Conservation (phyloP, 1,284 basidiomycete genomes). For the Rugosomyces carneus region DNA sequence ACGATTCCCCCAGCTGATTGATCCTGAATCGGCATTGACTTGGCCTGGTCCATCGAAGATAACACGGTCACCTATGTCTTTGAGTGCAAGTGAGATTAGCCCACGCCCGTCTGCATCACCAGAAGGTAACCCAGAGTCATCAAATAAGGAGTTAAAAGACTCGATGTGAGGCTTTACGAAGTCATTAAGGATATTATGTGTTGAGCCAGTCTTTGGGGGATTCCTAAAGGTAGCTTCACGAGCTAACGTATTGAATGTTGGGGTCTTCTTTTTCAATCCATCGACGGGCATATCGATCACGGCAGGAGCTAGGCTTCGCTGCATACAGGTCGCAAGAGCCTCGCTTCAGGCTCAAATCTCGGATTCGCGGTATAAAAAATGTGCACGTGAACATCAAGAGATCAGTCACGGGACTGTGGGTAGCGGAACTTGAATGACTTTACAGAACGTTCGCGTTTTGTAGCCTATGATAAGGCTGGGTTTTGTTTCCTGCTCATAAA, state of each 20-base stretch:
- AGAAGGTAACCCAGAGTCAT: slow-evolving; percentile 68
- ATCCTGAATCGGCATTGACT: slow-evolving; percentile 45
- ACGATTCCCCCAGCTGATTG: slow-evolving; percentile 68
- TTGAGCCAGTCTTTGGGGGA: slow-evolving; percentile 66
- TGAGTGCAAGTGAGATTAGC: slow-evolving; percentile 73
- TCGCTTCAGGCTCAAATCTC: neutral
- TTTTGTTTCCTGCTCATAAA: slow-evolving; percentile 8
- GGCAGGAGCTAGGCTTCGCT: too few relatives aligned
- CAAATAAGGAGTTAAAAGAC: slow-evolving; percentile 94
- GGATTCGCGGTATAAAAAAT: too few relatives aligned
- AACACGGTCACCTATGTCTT: slow-evolving; percentile 86
- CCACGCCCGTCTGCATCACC: slow-evolving; percentile 78
- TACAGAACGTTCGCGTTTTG: slow-evolving; percentile 17
- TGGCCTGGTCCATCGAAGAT: slow-evolving; percentile 82
- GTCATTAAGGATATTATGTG: slow-evolving; percentile 84
- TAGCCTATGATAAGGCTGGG: slow-evolving; percentile 21
- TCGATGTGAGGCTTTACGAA: slow-evolving; percentile 93
- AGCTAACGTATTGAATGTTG: slow-evolving; percentile 81
- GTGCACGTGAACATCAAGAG: slow-evolving; percentile 17
- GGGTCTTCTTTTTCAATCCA: slow-evolving; percentile 28
- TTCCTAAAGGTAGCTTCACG: slow-evolving; percentile 80
- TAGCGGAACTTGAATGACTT: slow-evolving; percentile 28
- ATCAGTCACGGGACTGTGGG: slow-evolving; percentile 18
- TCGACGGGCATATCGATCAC: slow-evolving; percentile 34
- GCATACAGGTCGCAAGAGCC: neutral